Evolutionary conservation across 805 yeast genomes (phyloP).

Genomic region (Candida alai): DNA sequence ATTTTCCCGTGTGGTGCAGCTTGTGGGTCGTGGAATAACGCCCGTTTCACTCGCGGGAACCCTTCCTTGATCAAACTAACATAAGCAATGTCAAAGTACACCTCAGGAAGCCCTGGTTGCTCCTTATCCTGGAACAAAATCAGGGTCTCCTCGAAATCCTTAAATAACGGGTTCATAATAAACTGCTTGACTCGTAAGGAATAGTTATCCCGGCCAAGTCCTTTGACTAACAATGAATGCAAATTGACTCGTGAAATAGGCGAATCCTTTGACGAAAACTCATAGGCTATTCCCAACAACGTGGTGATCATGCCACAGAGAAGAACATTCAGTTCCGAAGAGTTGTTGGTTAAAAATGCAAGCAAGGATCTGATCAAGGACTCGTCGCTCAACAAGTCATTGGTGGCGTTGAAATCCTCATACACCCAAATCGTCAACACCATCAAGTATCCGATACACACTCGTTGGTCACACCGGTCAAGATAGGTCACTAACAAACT

Average conservation of each 20-base stretch:
- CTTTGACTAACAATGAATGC: constrained; percentile 57
- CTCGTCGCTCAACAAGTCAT: constrained; percentile 67
- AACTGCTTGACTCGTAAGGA: constrained; percentile 69
- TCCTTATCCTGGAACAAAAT: constrained; percentile 46
- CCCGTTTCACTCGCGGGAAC: constrained; percentile 58
- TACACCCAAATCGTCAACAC: constrained; percentile 71
- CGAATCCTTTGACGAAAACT: constrained; percentile 62
- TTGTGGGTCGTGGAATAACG: constrained; percentile 71
- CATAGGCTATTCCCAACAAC: constrained; percentile 74
- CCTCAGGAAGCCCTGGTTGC: constrained; percentile 84
- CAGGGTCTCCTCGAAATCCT: constrained; percentile 43
- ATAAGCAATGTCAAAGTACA: constrained; percentile 65
- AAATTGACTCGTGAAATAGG: constrained; percentile 59
- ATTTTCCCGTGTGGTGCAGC: constrained; percentile 66
- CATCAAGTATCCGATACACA: constrained; percentile 73
- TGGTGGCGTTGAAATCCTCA: constrained; percentile 71
- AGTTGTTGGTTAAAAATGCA: constrained; percentile 50
- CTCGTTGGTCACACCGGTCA: constrained; percentile 59
- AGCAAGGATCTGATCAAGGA: constrained; percentile 65
- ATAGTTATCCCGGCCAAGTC: constrained; percentile 81
- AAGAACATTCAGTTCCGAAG: constrained; percentile 48
- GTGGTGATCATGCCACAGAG: constrained; percentile 72
- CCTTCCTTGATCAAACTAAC: constrained; percentile 67
- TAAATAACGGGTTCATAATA: constrained; percentile 53
- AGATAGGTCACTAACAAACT: constrained; percentile 69